phyloP scores from a whole-genome alignment of 2,329 filamentous ascomycete species.

The Trichophyton simii region DNA sequence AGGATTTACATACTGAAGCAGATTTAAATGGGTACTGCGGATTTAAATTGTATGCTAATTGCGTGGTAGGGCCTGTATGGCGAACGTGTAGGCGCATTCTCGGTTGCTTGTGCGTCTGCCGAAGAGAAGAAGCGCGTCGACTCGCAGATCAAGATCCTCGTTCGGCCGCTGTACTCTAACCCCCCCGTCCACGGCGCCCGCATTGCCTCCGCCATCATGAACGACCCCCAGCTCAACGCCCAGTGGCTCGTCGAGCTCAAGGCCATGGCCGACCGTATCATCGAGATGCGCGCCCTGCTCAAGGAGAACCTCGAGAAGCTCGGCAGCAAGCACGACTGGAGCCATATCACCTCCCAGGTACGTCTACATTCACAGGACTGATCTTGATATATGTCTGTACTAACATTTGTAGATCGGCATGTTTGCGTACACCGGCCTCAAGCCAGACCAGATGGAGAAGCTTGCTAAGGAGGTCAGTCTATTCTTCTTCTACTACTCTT shows the following conservation, averaged over 20 bases:
- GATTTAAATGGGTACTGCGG: not conserved
- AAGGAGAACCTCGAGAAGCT: constrained; percentile 91
- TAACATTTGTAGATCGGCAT: constrained; percentile 62
- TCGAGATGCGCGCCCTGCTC: constrained; percentile 88
- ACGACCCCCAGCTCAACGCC: constrained; percentile 68
- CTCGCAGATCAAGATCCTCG: constrained; percentile 95
- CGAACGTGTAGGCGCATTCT: constrained; percentile 95
- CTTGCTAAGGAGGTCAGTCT: constrained; percentile 66
- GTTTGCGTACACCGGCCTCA: constrained; percentile 97
- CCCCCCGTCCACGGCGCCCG: constrained; percentile 92
- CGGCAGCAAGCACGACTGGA: constrained; percentile 95
- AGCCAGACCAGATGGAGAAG: constrained; percentile 76
- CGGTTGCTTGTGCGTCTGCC: constrained; percentile 67
- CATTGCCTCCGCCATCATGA: constrained; percentile 83
- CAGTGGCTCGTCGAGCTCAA: constrained; percentile 97
- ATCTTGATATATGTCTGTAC: not conserved
- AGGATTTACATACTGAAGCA: constrained; percentile 15
- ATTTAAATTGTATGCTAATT: not conserved
- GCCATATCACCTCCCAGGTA: constrained; percentile 85
- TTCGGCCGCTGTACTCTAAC: constrained; percentile 96
- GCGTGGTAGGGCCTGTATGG: constrained; percentile 71
- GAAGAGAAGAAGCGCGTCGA: constrained; percentile 94
- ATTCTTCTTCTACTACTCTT: not conserved
- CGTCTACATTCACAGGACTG: not conserved
- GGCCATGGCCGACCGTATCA: constrained; percentile 98